Evolutionary conservation across 2,329 filamentous ascomycete genomes (phyloP), one percentile per base, ranked within the genome.

Genomic region (Diaporthe velutina): DNA sequence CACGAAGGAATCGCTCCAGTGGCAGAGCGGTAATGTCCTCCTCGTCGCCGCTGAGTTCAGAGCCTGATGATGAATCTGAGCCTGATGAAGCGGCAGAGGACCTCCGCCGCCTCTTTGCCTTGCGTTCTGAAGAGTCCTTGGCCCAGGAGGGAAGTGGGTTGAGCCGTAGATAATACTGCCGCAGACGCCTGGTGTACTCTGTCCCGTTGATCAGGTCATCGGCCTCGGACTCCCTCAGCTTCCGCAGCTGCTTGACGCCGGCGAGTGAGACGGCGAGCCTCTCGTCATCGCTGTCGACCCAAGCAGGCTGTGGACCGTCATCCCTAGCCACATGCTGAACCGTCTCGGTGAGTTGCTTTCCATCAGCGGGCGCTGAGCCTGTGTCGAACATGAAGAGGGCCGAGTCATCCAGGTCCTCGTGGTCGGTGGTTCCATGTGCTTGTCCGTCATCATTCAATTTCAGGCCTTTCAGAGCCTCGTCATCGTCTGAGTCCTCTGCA

Each of bases 211-310:
- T 91, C 15, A 98, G 82, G 82, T 99, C 97, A 80, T 99, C 97
- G 1, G 90, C 90, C 80, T 96, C 95, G 2, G 91, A 93, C 68
- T 92, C 87, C 76, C 97, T 90, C 76, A 99, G 87, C 84, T 98
- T 98, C 78, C 96, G 91, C 81, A 98, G 83, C 77, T 94, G 90
- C 64, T 92, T 90, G 58, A 93, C 92, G 35, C 91, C 90, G 4
- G 95, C 93, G 52, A 99, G 88, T 19, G 96, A 98, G 66, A 99
- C 89, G 9, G 92, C 90, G 76, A 98, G 86, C 71, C 94, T 90
- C 81, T 98, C 97, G 81, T 99, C 97, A 80, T 99, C 97, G 83
- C 96, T 98, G 82, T 99, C 97, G 78, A 96, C 92, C 97, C 97
- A 99, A 1, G 92, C 94, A 3, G 93, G 88, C 28, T 87, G 86